A percentile compares a stretch with the other conserved stretches of the same genome.
Conservation (phyloP, 2,329 filamentous ascomycete genomes). For the Gliomastix tumulicola region DNA sequence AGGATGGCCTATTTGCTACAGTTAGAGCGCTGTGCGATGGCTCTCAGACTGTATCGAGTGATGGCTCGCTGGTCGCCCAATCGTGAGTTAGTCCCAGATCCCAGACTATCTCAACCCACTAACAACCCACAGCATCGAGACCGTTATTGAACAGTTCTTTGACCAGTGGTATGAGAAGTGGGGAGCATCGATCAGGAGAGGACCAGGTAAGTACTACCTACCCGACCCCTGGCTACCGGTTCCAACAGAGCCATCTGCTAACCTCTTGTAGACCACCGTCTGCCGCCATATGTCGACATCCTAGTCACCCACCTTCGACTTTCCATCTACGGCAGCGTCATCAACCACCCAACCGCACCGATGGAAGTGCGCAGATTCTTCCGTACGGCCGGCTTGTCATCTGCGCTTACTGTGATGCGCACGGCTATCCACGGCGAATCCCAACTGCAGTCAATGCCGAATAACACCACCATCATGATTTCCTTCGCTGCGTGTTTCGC, state of each 20-base stretch:
- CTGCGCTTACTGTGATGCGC: constrained; percentile 67
- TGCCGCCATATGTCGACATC: constrained; percentile 71
- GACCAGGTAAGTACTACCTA: constrained; percentile 32
- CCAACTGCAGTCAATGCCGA: constrained; percentile 67
- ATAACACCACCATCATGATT: constrained; percentile 75
- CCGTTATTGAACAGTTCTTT: constrained; percentile 59
- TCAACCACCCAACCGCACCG: constrained; percentile 67
- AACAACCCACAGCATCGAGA: constrained; percentile 42
- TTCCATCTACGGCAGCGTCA: constrained; percentile 68
- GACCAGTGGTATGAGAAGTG: constrained; percentile 58
- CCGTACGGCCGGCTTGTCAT: constrained; percentile 62
- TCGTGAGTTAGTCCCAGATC: constrained; percentile 35
- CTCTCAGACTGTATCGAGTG: constrained; percentile 38
- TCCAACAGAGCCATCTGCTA: background rate
- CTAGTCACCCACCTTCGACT: constrained; percentile 65
- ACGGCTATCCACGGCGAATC: constrained; percentile 66
- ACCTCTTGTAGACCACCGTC: constrained; percentile 31
- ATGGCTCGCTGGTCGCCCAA: constrained; percentile 46
- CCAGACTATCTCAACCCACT: fast-evolving
- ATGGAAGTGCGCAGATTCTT: constrained; percentile 67
- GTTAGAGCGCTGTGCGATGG: constrained; percentile 55
- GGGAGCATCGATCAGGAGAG: constrained; percentile 48
- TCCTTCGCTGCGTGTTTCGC: constrained; percentile 67
- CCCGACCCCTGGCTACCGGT: constrained; percentile 5
- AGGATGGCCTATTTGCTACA: constrained; percentile 49